Conservation (phyloP, 768 basidiomycete species). For the Leccinum fibrillosum region DNA sequence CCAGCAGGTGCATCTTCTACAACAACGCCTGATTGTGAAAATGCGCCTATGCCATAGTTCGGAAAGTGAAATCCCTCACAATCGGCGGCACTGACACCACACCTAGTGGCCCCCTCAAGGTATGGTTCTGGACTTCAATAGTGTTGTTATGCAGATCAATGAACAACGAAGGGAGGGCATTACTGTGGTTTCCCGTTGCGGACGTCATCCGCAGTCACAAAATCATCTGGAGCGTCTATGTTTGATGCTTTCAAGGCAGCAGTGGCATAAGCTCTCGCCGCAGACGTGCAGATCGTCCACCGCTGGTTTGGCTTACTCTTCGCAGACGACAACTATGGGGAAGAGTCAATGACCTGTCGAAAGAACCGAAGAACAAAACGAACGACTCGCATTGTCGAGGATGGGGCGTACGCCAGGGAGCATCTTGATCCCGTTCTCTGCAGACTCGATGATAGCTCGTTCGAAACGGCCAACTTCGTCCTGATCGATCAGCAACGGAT, state of each 20-base stretch:
- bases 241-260: slow-evolving; percentile 65
- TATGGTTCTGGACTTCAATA: slow-evolving; percentile 79
- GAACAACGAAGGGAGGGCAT: slow-evolving; percentile 11
- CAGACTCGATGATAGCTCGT: slow-evolving; percentile 64
- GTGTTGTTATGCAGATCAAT: slow-evolving; percentile 1
- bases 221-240: slow-evolving; percentile 66
- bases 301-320: slow-evolving; percentile 48
- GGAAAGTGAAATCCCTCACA: slow-evolving; percentile 17
- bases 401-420: slow-evolving; percentile 69
- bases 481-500: slow-evolving; percentile 33
- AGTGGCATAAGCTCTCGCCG: slow-evolving; percentile 72
- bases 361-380: not conserved
- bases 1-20: slow-evolving; percentile 92
- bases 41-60: not conserved
- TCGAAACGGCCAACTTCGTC: slow-evolving; percentile 78
- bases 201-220: slow-evolving; percentile 85
- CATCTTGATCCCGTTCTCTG: slow-evolving; percentile 57
- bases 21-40: slow-evolving; percentile 57
- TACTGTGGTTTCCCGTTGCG: slow-evolving; percentile 76
- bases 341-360: slow-evolving; percentile 6
- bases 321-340: slow-evolving; percentile 25
- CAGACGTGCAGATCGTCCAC: slow-evolving; percentile 90
- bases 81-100: slow-evolving; percentile 51
- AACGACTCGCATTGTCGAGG: slow-evolving; percentile 48
- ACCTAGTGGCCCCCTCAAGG: slow-evolving; percentile 74